Base-by-base conservation (phyloP, 805 yeast species). In the Candida gorgasii region DNA sequence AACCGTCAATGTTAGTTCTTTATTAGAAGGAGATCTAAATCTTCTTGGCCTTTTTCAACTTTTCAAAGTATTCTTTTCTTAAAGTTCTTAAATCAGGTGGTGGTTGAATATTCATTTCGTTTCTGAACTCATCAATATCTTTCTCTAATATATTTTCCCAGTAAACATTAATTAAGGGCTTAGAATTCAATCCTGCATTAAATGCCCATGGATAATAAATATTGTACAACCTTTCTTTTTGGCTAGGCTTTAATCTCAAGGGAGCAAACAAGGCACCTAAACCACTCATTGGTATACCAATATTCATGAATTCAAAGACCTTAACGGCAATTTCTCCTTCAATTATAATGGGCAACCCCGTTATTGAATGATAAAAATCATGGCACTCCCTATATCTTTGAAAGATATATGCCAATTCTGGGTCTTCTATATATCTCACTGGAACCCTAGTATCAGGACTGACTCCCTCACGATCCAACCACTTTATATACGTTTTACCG, bases 311-410 rank as follows among this genome's bases (percentile, higher is more conserved):
- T 62, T 92, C 99, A 52, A 93, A 81, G 9, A 89, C 85, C 63
- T 93, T 93, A 14, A 93, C 84, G 0, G 97, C 89, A 40, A 93
- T 84, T 59, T 93, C 99, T n/a, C 99, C 99, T 58, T 93, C 98
- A 50, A 93, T 79, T 33, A 86, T 83, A 36, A 90, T 86, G 0
- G 98, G 98, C 39, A 88, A 72, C 12, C 95, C 92, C 0, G 95
- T 85, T 20, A 93, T 73, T 1, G 98, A 87, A 59, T 93, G 99
- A 59, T 89, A 92, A 57, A 93, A 93, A 58, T 93, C 99, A 57
- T 93, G 99, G 58, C 97, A 90, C 60, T 93, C 98, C 40, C 99
- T 78, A 60, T 92, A 93, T 53, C 99, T 71, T 61, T 89, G 95
- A 71, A 82, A 89, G n/a, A 92, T 84, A 58, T 84, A 93, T 0